Percentiles rank a stretch among this genome's conserved stretches.
Conservation (phyloP, 805 yeast species). For the Metschnikowia continentalis region DNA sequence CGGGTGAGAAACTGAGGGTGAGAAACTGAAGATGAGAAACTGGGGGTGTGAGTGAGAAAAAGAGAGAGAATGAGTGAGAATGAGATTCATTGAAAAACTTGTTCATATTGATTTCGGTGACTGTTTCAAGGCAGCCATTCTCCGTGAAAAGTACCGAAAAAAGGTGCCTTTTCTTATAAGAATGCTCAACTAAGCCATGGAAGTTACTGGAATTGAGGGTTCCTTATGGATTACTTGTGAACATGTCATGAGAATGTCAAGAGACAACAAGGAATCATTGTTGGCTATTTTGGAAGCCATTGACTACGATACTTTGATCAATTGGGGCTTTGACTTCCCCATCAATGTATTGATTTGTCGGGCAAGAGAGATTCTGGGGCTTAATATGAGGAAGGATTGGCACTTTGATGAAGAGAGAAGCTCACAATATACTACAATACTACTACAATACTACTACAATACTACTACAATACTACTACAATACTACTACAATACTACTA, state of each 20-base stretch:
- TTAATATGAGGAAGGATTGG: too few species aligned
- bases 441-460: too few species aligned
- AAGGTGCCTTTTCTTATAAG: slow-evolving; percentile 96
- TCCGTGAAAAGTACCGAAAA: slow-evolving; percentile 95
- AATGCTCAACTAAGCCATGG: slow-evolving; percentile 98
- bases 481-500: too few species aligned
- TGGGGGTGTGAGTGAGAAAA: too few species aligned
- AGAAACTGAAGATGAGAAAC: too few species aligned
- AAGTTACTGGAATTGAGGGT: slow-evolving; percentile 97
- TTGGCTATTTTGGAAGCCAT: slow-evolving; percentile 98
- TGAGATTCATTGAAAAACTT: slow-evolving; percentile 83
- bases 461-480: too few species aligned
- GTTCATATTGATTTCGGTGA: slow-evolving; percentile 98
- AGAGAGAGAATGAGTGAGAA: too few species aligned
- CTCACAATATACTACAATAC: too few species aligned
- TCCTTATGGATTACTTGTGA: slow-evolving; percentile 95
- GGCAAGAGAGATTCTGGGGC: too few species aligned
- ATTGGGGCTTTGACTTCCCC: slow-evolving; percentile 97
- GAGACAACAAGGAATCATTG: slow-evolving; percentile 92
- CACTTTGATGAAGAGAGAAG: too few species aligned
- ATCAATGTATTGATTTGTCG: slow-evolving; percentile 44
- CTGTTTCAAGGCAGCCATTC: slow-evolving; percentile 96
- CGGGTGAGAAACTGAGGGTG: slow-evolving; percentile 14
- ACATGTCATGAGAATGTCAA: slow-evolving; percentile 89
- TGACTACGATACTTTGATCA: slow-evolving; percentile 96